Evolutionary conservation across 139 green algal genomes (phyloP).

Genomic region (Chlorella ohadii): DNA sequence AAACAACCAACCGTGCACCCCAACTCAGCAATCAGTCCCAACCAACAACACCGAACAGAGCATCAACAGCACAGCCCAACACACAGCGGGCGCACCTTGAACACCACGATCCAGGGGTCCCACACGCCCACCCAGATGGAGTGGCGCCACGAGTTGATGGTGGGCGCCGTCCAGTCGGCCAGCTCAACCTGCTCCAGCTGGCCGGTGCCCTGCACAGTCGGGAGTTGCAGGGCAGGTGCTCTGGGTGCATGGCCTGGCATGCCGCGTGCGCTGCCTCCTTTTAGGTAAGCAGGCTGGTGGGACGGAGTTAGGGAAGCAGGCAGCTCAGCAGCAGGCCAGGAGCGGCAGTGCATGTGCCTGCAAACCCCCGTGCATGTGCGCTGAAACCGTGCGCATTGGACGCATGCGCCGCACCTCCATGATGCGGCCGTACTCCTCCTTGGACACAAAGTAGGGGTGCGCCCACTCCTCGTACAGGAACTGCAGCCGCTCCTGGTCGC

Average conservation of each 20-base stretch:
- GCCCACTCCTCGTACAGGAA: conserved; percentile 98
- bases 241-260: too few relatives aligned
- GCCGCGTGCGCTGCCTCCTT: too few relatives aligned
- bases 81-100: conserved; percentile 59
- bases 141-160: conserved; percentile 91
- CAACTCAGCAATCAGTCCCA: too few relatives aligned
- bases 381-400: too few relatives aligned
- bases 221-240: not conserved
- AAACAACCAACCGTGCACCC: too few relatives aligned
- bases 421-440: conserved; percentile 89
- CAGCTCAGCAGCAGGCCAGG: too few relatives aligned
- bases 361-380: too few relatives aligned
- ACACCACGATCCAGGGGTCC: conserved; percentile 95
- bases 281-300: too few relatives aligned
- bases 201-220: conserved; percentile 63
- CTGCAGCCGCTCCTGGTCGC: conserved; percentile 82
- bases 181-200: conserved; percentile 61
- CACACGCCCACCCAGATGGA: conserved; percentile 94
- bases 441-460: conserved; percentile 96
- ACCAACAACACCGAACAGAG: too few relatives aligned
- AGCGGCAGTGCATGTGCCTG: too few relatives aligned
- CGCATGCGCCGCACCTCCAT: conserved; percentile 74
- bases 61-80: too few relatives aligned
- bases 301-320: too few relatives aligned
- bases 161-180: conserved; percentile 90